Conservation (phyloP, 495 filamentous ascomycete genomes). For the Trichoderma gamsii region DNA sequence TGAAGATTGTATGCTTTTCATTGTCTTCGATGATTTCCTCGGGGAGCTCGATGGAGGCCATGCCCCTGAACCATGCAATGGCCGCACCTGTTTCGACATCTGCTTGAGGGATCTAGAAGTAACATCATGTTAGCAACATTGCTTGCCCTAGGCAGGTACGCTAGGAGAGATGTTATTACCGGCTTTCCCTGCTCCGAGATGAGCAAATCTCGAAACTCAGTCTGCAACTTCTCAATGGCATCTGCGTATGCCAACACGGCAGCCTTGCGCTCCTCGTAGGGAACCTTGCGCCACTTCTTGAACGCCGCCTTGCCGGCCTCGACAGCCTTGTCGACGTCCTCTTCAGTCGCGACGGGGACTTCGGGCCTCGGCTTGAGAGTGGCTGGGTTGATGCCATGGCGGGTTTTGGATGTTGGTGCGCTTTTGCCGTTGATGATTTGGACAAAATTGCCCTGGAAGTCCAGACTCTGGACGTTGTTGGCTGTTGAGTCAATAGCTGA, state of each 20-base stretch:
- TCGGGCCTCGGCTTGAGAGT: slow-evolving; percentile 45
- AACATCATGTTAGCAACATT: background rate
- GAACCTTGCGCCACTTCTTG: slow-evolving; percentile 36
- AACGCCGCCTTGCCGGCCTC: slow-evolving; percentile 41
- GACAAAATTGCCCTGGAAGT: slow-evolving; percentile 14
- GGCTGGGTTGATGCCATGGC: slow-evolving; percentile 36
- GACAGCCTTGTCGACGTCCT: slow-evolving; percentile 49
- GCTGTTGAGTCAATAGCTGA: background rate
- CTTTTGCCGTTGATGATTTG: slow-evolving; percentile 42
- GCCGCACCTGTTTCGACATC: background rate
- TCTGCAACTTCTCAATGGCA: background rate
- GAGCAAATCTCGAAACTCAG: background rate
- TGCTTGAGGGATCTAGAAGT: background rate
- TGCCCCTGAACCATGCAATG: background rate
- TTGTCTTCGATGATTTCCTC: slow-evolving; percentile 48
- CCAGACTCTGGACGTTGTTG: background rate
- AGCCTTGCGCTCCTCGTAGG: slow-evolving; percentile 45
- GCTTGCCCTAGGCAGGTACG: background rate
- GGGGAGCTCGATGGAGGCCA: slow-evolving; percentile 23
- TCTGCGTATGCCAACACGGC: slow-evolving; percentile 47
- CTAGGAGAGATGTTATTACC: background rate
- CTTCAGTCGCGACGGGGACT: slow-evolving; percentile 34
- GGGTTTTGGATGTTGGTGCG: slow-evolving; percentile 28
- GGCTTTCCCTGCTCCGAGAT: background rate
- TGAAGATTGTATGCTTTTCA: slow-evolving; percentile 40